These are phyloP conservation scores for Cylindrotheca closterium DNA, from an alignment of 108 stramenopile species.

Conservation along the genomic window DNA sequence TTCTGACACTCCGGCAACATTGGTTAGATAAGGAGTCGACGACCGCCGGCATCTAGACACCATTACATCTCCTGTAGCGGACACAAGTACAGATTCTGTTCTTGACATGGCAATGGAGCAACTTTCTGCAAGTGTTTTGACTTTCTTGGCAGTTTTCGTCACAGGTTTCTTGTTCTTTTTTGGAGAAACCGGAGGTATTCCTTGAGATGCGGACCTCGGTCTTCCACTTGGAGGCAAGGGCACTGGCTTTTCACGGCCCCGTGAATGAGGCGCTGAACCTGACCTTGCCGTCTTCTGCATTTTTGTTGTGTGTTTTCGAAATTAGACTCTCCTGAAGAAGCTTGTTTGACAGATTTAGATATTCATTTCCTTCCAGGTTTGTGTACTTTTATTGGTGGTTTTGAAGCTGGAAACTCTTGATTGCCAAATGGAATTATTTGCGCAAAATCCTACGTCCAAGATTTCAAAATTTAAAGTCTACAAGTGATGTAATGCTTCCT, in stretches of 20 bases:
- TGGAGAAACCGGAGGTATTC: not conserved
- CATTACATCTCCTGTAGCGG: slow-evolving; percentile 68
- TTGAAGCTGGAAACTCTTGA: too few relatives aligned
- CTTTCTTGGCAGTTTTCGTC: slow-evolving; percentile 16
- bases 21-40: slow-evolving; percentile 27
- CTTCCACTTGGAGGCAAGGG: slow-evolving; percentile 1
- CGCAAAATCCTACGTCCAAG: too few relatives aligned
- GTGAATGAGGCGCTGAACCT: slow-evolving; percentile 25
- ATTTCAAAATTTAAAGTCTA: too few relatives aligned
- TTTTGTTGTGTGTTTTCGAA: too few relatives aligned
- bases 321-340: too few relatives aligned
- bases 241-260: slow-evolving; percentile 15
- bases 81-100: slow-evolving; percentile 61
- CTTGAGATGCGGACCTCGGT: not conserved
- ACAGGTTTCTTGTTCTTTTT: not conserved
- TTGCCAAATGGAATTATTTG: too few relatives aligned
- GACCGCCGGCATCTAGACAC: slow-evolving; percentile 57
- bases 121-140: slow-evolving; percentile 6
- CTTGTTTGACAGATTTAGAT: too few relatives aligned
- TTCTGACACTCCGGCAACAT: not conserved
- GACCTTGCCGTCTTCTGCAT: slow-evolving; percentile 2
- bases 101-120: slow-evolving; percentile 46
- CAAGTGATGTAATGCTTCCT: too few relatives aligned
- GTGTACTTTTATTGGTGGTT: too few relatives aligned
- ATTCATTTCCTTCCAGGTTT: too few relatives aligned